phyloP scores from a whole-genome alignment of 1,139 yeast genomes.

The Insectozyma bohioensis region DNA sequence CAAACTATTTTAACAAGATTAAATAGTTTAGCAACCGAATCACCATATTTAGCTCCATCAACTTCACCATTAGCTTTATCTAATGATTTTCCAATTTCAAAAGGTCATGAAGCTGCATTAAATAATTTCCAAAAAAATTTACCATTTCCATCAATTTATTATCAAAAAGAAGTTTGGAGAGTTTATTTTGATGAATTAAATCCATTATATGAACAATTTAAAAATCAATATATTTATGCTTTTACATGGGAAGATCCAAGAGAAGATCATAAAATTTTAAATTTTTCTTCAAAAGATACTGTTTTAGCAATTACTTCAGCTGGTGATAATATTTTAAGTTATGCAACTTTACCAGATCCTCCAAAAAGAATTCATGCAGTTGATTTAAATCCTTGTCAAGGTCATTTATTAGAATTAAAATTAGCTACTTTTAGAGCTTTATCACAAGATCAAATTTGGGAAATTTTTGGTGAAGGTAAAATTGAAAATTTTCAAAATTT shows the following conservation, averaged over 20 bases:
- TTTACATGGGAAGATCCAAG: conserved; percentile 92
- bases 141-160: conserved; percentile 78
- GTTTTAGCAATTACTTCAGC: conserved; percentile 85
- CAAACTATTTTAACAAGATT: conserved; percentile 60
- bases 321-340: conserved; percentile 76
- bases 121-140: conserved; percentile 59
- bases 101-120: conserved; percentile 78
- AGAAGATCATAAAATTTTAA: conserved; percentile 69
- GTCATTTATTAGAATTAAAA: conserved; percentile 75
- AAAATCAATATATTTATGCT: conserved; percentile 77
- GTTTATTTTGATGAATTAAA: conserved; percentile 75
- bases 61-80: conserved; percentile 17
- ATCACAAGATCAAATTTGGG: conserved; percentile 65
- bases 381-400: conserved; percentile 81
- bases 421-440: conserved; percentile 66
- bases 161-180: conserved; percentile 75
- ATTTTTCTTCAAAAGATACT: conserved; percentile 61
- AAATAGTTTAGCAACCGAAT: conserved; percentile 74
- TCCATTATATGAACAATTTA: conserved; percentile 68
- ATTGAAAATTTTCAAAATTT: conserved; percentile 47
- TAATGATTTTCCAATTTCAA: conserved; percentile 46
- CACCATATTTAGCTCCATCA: conserved; percentile 73
- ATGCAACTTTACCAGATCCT: conserved; percentile 68
- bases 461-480: conserved; percentile 73
- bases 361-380: conserved; percentile 82